Base-by-base conservation (phyloP, 1,284 basidiomycete genomes). In the Puccinia coronata region DNA sequence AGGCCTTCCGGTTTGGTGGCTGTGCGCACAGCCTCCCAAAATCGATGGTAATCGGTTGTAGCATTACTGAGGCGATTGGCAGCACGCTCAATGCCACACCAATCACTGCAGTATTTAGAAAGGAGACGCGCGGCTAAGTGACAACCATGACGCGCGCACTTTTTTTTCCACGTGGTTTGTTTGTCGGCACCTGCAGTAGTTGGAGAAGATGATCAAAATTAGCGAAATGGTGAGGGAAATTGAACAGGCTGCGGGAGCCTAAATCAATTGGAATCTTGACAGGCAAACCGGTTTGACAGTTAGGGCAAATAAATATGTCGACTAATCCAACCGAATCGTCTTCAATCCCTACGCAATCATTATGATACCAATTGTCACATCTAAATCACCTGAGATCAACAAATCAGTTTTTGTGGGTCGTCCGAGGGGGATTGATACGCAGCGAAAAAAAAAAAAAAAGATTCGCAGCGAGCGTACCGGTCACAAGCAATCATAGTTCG, bases 1-100 rank as follows among this genome's bases (percentile, higher is more conserved):
- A 85, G 61, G 81, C 84, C 47, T 81, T 82, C 39, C 83, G 83
- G 59, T 69, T 84, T 74, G 61, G 80, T 78, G 59, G 77, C 70
- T 51, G 69, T n/a, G 16, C 59, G 69, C 25, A 80, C 69, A 47
- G 57, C 61, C n/a, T 72, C 41, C 78, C 78, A 80, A 73, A 80
- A 73, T 49, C 53, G 65, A 41, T 71, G 34, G 67, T n/a, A 39
- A 34, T 72, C 31, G 12, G 70, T 65, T n/a, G 69, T 63, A 28
- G 43, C 41, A 71, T 51, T 39, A 23, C 43, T 61, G 16, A 80
- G 34, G 36, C 78, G 78, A 39, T 18, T 51, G 11, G 69, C 67
- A 25, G 69, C 78, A 6, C 28, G 34, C 47, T 72, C 34, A 20
- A 73, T 71, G 31, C 78, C 78, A 61, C 78, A 80, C 69, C 69